Conservation (phyloP, 805 yeast species). For the Ogataea ganodermae region DNA sequence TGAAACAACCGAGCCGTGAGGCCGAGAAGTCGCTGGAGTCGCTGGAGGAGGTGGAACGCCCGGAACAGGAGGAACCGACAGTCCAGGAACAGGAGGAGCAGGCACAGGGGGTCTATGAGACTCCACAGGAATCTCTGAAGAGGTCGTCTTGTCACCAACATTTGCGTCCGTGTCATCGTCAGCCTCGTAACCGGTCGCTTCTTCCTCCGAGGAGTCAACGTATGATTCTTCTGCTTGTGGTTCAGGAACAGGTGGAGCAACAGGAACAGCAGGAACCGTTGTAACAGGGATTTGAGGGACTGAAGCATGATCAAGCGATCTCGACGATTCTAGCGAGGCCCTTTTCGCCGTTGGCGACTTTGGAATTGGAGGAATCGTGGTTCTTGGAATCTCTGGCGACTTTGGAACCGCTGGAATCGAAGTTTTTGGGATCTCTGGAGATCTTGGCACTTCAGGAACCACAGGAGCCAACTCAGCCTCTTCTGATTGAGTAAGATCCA, state of each 20-base stretch:
- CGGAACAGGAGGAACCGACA: constrained; percentile 15
- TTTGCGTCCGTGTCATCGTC: constrained; percentile 52
- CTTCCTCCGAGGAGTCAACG: constrained; percentile 17
- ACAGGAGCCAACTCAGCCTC: neutral
- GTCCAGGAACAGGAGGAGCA: constrained; percentile 15
- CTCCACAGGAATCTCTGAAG: no score
- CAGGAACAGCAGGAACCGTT: constrained; percentile 10
- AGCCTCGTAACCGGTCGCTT: constrained; percentile 65
- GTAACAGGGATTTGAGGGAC: constrained; percentile 21
- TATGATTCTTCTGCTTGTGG: constrained; percentile 6
- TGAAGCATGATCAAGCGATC: constrained; percentile 5
- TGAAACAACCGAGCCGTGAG: constrained; percentile 4
- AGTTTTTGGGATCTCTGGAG: constrained; percentile 10
- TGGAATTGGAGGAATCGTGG: constrained; percentile 8
- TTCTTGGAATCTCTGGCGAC: neutral
- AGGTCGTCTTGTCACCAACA: constrained; percentile 12
- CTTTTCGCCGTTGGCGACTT: constrained; percentile 2
- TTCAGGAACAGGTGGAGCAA: constrained; percentile 2
- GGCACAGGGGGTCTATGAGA: constrained; percentile 3
- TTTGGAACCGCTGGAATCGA: constrained; percentile 11
- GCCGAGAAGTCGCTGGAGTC: neutral
- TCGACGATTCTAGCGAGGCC: neutral
- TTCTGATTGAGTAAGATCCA: neutral
- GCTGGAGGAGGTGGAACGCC: constrained; percentile 16
- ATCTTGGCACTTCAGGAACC: constrained; percentile 12